Conservation (phyloP, 768 basidiomycete genomes). For the Russula foetens region DNA sequence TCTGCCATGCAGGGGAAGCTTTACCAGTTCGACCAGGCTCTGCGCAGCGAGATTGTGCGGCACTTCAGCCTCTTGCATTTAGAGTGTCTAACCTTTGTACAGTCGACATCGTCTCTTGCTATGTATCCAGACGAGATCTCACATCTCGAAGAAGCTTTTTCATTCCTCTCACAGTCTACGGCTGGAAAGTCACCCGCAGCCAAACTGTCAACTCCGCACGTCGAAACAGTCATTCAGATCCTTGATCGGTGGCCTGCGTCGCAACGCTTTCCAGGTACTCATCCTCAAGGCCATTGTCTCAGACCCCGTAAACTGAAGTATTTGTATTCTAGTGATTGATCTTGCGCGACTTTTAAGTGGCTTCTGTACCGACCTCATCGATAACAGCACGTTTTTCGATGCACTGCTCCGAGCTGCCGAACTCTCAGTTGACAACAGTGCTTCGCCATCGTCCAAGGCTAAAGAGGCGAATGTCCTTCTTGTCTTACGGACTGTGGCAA, state of each 20-base stretch:
- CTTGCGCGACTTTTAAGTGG: slow-evolving; percentile 69
- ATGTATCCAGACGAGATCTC: slow-evolving; percentile 58
- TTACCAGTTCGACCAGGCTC: slow-evolving; percentile 60
- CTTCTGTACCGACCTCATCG: slow-evolving; percentile 48
- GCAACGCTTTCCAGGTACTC: slow-evolving; percentile 63
- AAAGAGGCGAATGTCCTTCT: slow-evolving; percentile 83
- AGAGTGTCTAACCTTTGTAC: not conserved
- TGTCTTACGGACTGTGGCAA: slow-evolving; percentile 70
- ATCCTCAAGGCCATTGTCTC: not conserved
- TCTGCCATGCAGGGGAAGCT: slow-evolving; percentile 73
- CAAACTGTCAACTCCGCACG: slow-evolving; percentile 38
- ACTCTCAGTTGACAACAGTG: slow-evolving; percentile 48
- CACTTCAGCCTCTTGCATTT: not conserved
- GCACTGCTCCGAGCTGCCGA: slow-evolving; percentile 61
- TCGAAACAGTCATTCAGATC: slow-evolving; percentile 55
- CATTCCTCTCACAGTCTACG: slow-evolving; percentile 45
- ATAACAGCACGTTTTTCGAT: slow-evolving; percentile 44
- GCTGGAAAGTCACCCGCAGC: slow-evolving; percentile 28
- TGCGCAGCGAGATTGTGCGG: slow-evolving; percentile 63
- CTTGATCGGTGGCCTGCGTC: slow-evolving; percentile 68
- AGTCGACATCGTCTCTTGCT: slow-evolving; percentile 67
- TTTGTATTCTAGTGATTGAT: slow-evolving; percentile 60
- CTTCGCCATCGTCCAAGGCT: slow-evolving; percentile 51
- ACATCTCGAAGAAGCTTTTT: slow-evolving; percentile 54
- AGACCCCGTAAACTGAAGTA: not conserved